Evolutionary conservation across 257 asterid genomes (phyloP).

Genomic region (Coffea canephora): DNA sequence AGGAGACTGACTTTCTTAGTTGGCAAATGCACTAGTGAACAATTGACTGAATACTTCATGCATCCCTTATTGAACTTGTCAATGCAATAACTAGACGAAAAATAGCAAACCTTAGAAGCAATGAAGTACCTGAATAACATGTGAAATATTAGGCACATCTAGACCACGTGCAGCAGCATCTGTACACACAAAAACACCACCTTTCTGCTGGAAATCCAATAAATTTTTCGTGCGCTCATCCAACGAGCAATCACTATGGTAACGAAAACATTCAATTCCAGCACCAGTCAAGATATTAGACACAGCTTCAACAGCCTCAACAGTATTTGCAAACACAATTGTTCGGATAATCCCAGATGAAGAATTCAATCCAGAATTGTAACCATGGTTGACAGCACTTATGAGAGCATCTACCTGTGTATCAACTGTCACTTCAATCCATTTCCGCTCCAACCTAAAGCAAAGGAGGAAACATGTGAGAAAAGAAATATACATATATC

Average conservation of each 20-base stretch:
- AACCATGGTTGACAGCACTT: slow-evolving; percentile 56
- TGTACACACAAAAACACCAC: slow-evolving; percentile 94
- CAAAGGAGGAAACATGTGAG: slow-evolving; percentile 11
- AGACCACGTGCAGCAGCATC: slow-evolving; percentile 99
- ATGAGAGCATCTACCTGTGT: slow-evolving; percentile 80
- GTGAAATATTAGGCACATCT: slow-evolving; percentile 81
- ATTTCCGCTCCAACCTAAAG: slow-evolving; percentile 82
- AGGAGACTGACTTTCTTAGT: not conserved
- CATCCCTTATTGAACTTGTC: not conserved
- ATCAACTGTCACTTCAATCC: slow-evolving; percentile 76
- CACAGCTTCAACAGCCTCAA: slow-evolving; percentile 86
- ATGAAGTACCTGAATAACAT: slow-evolving; percentile 83
- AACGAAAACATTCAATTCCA: slow-evolving; percentile 56
- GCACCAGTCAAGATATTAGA: slow-evolving; percentile 64
- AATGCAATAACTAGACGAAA: not conserved
- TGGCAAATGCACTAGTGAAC: not conserved
- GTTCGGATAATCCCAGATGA: slow-evolving; percentile 49
- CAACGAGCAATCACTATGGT: slow-evolving; percentile 72
- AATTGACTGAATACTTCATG: not conserved
- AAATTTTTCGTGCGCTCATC: slow-evolving; percentile 76
- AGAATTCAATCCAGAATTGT: slow-evolving; percentile 26
- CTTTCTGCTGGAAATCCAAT: slow-evolving; percentile 67
- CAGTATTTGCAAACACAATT: slow-evolving; percentile 96
- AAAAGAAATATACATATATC: not conserved
- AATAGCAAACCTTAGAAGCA: not conserved